Base-by-base conservation (phyloP, 2,329 filamentous ascomycete species). In the Aspergillus calidoustus region DNA sequence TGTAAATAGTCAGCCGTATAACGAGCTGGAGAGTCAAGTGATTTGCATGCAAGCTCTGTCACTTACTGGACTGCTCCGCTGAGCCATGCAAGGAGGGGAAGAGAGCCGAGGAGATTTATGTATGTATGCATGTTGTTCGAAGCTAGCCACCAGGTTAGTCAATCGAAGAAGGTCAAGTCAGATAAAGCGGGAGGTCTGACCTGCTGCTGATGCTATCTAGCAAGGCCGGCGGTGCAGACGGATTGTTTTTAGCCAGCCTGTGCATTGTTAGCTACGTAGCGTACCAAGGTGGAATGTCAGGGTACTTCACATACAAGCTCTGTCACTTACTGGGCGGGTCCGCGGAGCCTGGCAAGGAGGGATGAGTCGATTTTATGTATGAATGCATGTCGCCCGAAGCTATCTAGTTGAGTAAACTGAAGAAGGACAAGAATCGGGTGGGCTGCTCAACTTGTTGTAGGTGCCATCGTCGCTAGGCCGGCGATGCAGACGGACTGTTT, bases 41-140 rank as follows among this genome's bases (percentile, higher is more conserved):
- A 28, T 28, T 28, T 52, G 54, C 66, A 56, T 63, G 67, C 66
- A 66, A 65, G 63, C 60, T 67, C 66, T 68, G 64, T 67, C 65
- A 68, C 66, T 65, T 63, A 65, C 66, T 67, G 63, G 63, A 48
- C 58, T 38, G 59, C 58, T 7, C 60, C 22, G 22, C 62, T 23
- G 43, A 46, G 34, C 34, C 34, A 38, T 8, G 34, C 34, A 38
- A 38, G 34, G 34, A 38, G 34, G 2, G 9, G 13, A 38, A 38
- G 34, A 15, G 15, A 38, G 11, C 5, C 11, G 13, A 3, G 34
- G 6, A 28, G 25, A 28, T 38, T 38, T 38, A 5, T 38, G 13
- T 38, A n/a, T 13, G 34, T 38, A 38, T 4, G 25, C 25, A 6
- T 28, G 25, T 28, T 28, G 25, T 3, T 6, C 25, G 25, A 28